Conservation (phyloP, 2,329 filamentous ascomycete genomes). For the Aspergillus sp. region DNA sequence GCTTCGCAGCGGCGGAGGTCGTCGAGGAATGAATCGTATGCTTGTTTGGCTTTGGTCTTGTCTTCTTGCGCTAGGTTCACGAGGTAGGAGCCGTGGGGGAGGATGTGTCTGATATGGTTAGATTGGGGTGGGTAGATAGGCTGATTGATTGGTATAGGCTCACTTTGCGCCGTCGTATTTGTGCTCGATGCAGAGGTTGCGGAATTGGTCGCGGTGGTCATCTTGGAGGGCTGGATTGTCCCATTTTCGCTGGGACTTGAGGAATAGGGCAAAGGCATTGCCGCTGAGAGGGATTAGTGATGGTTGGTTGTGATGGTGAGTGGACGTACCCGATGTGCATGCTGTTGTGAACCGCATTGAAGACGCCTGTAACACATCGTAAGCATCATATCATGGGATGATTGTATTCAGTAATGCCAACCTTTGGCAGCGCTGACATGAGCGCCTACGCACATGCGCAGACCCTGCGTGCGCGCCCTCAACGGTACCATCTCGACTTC, state of each 20-base stretch:
- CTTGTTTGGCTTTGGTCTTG: constrained; percentile 75
- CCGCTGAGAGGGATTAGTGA: constrained; percentile 53
- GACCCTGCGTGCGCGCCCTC: constrained; percentile 66
- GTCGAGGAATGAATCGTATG: constrained; percentile 82
- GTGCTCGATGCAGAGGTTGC: constrained; percentile 66
- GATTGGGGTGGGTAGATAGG: neutral
- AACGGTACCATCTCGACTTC: constrained; percentile 63
- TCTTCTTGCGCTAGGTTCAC: constrained; percentile 93
- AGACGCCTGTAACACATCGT: constrained; percentile 64
- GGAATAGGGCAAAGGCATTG: constrained; percentile 91
- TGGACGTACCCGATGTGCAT: constrained; percentile 66
- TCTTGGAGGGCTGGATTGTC: constrained; percentile 73
- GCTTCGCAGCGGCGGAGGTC: constrained; percentile 82
- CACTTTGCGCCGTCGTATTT: constrained; percentile 67
- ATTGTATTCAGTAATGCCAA: constrained; percentile 37
- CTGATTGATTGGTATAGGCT: neutral
- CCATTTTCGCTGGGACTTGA: constrained; percentile 98
- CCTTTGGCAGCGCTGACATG: constrained; percentile 90
- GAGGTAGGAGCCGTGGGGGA: constrained; percentile 94
- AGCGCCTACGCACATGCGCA: constrained; percentile 85
- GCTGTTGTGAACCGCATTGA: constrained; percentile 80
- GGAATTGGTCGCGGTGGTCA: constrained; percentile 70
- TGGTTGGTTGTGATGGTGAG: too few species aligned
- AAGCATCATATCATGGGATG: constrained; percentile 15
- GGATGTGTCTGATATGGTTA: constrained; percentile 60